A percentile compares a stretch with the other conserved stretches of the same genome.
phyloP scores from a whole-genome alignment of 331 rosid genomes.

The Prunus yedoensis region DNA sequence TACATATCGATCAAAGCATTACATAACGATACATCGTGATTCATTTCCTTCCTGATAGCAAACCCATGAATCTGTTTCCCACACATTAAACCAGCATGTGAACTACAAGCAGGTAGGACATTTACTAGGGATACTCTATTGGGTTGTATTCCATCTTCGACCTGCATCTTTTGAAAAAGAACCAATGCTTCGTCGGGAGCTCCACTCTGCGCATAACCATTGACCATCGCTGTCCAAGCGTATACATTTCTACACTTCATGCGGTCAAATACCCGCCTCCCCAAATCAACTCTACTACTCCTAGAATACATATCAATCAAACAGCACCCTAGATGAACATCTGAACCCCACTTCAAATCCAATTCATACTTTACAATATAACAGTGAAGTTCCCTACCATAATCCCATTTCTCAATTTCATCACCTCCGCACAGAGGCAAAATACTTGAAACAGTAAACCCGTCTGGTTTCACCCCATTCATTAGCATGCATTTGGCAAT shows the following conservation, averaged over 20 bases:
- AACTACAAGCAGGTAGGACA: conserved; percentile 65
- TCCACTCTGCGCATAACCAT: conserved; percentile 58
- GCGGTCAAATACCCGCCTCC: conserved; percentile 59
- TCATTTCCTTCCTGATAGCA: conserved; percentile 48
- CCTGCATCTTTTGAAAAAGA: conserved; percentile 60
- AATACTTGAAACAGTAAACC: conserved; percentile 59
- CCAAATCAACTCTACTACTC: conserved; percentile 39
- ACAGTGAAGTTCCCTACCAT: conserved; percentile 29
- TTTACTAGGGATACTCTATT: conserved; percentile 65
- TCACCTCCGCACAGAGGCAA: conserved; percentile 43
- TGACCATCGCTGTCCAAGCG: conserved; percentile 79
- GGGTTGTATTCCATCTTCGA: conserved; percentile 51
- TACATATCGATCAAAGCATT: conserved; percentile 81
- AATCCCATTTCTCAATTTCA: conserved; percentile 34
- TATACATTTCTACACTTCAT: conserved; percentile 59
- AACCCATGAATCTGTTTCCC: conserved; percentile 75
- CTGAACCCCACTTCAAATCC: conserved; percentile 40
- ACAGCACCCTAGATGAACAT: conserved; percentile 71
- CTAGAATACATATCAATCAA: conserved; percentile 82
- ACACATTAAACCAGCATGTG: conserved; percentile 48
- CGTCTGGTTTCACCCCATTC: conserved; percentile 59
- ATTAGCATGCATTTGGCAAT: conserved; percentile 38
- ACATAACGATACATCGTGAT: conserved; percentile 40
- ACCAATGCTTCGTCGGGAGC: conserved; percentile 49
- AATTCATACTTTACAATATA: conserved; percentile 28